Evolutionary conservation across 768 basidiomycete genomes (phyloP).

Genomic region (Suillus subluteus): DNA sequence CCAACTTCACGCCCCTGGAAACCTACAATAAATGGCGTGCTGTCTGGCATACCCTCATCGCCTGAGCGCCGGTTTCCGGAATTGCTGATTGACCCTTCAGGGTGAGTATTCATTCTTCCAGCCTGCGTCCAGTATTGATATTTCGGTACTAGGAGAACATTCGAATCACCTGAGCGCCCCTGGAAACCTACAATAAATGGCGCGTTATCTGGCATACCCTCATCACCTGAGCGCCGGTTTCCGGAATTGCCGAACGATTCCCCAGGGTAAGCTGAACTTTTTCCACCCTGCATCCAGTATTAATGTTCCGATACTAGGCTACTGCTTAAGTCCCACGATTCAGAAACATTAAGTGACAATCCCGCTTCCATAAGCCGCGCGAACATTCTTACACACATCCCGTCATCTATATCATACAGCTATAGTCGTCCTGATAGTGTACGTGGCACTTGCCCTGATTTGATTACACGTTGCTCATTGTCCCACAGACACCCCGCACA

Average conservation of each 20-base stretch:
- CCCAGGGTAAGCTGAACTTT: conserved; percentile 22
- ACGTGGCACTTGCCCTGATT: conserved; percentile 24
- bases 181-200: conserved; percentile 21
- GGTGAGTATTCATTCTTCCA: conserved; percentile 21
- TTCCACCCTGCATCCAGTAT: conserved; percentile 7
- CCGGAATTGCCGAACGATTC: conserved; percentile 20
- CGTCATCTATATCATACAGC: conserved; percentile 48
- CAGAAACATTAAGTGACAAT: conserved; percentile 19
- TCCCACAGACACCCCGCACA: conserved; percentile 39
- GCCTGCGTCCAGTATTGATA: conserved; percentile 2
- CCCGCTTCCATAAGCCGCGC: conserved; percentile 35
- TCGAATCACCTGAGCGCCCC: conserved; percentile 19
- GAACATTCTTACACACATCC: conserved; percentile 42
- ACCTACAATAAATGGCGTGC: conserved; percentile 20
- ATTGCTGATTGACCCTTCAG: conserved; percentile 10
- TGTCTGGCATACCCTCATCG: conserved; percentile 19
- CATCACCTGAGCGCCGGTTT: conserved; percentile 14
- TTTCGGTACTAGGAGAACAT: conserved; percentile 14
- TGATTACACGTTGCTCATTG: conserved; percentile 13
- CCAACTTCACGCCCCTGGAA: conserved; percentile 20
- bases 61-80: conserved; percentile 21
- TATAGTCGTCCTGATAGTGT: conserved; percentile 57
- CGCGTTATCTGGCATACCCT: conserved; percentile 20
- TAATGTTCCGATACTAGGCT: conserved; percentile 19
- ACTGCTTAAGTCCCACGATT: conserved; percentile 19